A percentile compares a stretch with the other conserved stretches of the same genome.
phyloP scores from a whole-genome alignment of 108 stramenopile species.

The Pseudonitzschia pungens region DNA sequence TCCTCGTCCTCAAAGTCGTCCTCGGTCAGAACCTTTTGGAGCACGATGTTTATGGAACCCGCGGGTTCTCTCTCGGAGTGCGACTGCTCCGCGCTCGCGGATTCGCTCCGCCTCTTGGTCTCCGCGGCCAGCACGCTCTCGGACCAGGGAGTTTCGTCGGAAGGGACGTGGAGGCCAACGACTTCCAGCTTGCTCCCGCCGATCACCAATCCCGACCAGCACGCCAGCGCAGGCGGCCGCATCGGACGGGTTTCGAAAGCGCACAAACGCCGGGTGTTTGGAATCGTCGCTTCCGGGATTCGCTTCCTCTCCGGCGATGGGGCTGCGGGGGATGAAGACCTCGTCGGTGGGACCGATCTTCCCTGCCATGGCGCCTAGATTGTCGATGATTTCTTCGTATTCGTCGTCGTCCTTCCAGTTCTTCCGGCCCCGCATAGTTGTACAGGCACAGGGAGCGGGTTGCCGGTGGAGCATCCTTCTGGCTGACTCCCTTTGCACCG shows the following conservation, averaged over 20 bases:
- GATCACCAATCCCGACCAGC: conserved; percentile 61
- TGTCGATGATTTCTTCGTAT: conserved; percentile 67
- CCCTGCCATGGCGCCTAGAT: conserved; percentile 58
- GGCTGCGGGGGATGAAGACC: conserved; percentile 52
- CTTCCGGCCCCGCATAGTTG: conserved; percentile 56
- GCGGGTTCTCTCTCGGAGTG: neutral
- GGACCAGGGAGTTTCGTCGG: conserved; percentile 14
- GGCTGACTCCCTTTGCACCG: neutral
- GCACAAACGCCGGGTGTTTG: conserved; percentile 52
- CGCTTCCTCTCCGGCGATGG: neutral
- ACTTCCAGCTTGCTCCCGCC: conserved; percentile 49
- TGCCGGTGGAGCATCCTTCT: neutral
- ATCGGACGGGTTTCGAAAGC: conserved; percentile 39
- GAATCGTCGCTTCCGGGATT: neutral
- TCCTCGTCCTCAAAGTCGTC: conserved; percentile 76
- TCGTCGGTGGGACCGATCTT: conserved; percentile 60
- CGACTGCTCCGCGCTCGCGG: neutral
- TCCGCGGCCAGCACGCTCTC: conserved; percentile 17
- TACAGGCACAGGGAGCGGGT: conserved; percentile 40
- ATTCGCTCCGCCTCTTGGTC: neutral
- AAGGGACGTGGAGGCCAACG: conserved; percentile 8
- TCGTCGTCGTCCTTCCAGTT: conserved; percentile 80
- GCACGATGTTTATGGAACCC: conserved; percentile 23
- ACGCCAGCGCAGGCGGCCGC: conserved; percentile 62
- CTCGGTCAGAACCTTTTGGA: conserved; percentile 56